Conservation (phyloP, 2,329 filamentous ascomycete species). For the Parastagonospora nodorum region DNA sequence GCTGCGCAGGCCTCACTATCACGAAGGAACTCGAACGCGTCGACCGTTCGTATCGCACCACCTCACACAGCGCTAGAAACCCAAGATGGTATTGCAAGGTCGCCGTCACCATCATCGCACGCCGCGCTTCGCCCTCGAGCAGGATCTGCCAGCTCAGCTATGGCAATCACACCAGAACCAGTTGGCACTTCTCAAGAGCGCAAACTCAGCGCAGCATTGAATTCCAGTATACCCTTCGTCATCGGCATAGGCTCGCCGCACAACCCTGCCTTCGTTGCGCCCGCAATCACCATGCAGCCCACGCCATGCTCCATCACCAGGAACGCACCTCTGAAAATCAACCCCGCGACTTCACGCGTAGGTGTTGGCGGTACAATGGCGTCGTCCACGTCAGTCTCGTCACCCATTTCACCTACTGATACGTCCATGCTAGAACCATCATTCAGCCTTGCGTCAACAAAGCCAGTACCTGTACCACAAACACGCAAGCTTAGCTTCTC, state of each 20-base stretch:
- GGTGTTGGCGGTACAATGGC: conserved; percentile 41
- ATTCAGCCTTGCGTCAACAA: not conserved
- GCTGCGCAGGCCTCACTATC: not conserved
- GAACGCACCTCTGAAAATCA: conserved; percentile 17
- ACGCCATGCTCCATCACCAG: conserved; percentile 31
- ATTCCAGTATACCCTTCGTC: conserved; percentile 31
- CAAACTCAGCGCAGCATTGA: conserved; percentile 23
- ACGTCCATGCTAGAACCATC: conserved; percentile 4
- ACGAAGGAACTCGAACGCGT: conserved; percentile 1
- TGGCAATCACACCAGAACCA: conserved; percentile 4
- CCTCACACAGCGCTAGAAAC: not conserved
- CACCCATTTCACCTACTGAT: conserved; percentile 20
- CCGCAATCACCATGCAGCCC: conserved; percentile 20
- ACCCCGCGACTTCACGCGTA: conserved; percentile 18
- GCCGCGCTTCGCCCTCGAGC: conserved; percentile 11
- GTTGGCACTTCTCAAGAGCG: conserved; percentile 13
- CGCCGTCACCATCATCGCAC: conserved; percentile 1
- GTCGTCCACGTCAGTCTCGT: conserved; percentile 27
- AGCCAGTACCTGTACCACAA: not conserved
- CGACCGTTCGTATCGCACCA: not conserved
- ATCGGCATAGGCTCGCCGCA: conserved; percentile 39
- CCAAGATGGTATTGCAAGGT: not conserved
- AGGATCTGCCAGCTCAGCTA: conserved; percentile 19
- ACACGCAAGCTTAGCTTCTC: conserved; percentile 13
- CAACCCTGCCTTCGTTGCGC: conserved; percentile 32